Evolutionary conservation across 129 eudicot genomes (phyloP).

Genomic region (Lactuca sativa): DNA sequence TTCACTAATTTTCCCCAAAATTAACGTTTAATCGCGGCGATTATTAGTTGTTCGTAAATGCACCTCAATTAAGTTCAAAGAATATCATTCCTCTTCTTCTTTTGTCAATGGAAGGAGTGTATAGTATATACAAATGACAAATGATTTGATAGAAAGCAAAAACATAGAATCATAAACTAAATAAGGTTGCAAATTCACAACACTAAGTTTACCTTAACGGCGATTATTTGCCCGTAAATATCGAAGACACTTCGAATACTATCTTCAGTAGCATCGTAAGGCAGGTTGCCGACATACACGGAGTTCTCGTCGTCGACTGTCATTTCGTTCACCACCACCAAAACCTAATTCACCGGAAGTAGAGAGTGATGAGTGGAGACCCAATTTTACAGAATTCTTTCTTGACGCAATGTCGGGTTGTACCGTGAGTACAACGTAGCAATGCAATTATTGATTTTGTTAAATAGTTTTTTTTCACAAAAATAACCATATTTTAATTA

Average conservation of each 20-base stretch:
- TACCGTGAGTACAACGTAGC: conserved; percentile 14
- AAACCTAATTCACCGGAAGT: conserved; percentile 23
- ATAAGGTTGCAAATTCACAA: conserved; percentile 5
- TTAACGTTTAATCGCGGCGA: background rate
- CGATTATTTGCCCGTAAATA: conserved; percentile 62
- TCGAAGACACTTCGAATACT: conserved; percentile 59
- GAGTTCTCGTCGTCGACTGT: conserved; percentile 86
- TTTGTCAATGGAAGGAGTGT: background rate
- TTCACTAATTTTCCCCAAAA: background rate
- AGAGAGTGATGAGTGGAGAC: background rate
- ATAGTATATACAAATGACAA: background rate
- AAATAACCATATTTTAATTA: too few relatives aligned
- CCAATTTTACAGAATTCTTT: background rate
- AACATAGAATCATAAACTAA: background rate
- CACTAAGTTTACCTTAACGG: conserved; percentile 61
- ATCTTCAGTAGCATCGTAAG: conserved; percentile 72
- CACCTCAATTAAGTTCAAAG: background rate
- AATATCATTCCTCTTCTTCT: background rate
- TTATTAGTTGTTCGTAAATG: background rate
- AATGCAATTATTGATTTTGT: background rate
- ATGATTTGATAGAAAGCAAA: background rate
- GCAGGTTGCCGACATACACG: conserved; percentile 84
- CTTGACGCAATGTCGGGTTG: conserved; percentile 1
- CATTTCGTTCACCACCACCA: conserved; percentile 41
- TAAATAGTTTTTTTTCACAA: too few relatives aligned